These are phyloP conservation scores for Hericium alpestre DNA, from an alignment of 768 basidiomycete genomes.

Conservation along the genomic window DNA sequence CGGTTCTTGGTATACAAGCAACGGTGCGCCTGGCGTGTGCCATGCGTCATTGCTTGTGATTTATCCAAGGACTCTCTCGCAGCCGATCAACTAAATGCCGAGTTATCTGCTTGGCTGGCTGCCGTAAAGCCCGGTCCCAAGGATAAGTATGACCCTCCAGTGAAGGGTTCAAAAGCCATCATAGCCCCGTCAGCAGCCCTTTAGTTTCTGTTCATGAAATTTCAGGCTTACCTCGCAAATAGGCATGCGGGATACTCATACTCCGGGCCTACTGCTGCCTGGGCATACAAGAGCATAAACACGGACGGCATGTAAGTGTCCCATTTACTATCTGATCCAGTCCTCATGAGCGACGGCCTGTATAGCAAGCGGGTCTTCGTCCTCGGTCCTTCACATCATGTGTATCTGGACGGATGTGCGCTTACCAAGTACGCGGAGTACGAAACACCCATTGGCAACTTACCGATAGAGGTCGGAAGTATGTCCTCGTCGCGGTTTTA, in stretches of 20 bases:
- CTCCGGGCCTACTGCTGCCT: constrained; percentile 88
- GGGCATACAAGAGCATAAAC: constrained; percentile 90
- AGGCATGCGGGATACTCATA: constrained; percentile 96
- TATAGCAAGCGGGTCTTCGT: constrained; percentile 84
- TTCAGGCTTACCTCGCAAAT: constrained; percentile 1
- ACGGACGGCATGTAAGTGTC: constrained; percentile 62
- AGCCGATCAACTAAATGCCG: constrained; percentile 48
- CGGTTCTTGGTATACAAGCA: constrained; percentile 77
- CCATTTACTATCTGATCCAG: neutral
- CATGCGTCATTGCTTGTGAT: too few species aligned
- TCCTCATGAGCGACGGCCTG: neutral
- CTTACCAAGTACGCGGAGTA: constrained; percentile 71
- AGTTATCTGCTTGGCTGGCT: constrained; percentile 57
- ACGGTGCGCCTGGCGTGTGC: constrained; percentile 27
- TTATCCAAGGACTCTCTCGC: constrained; percentile 2
- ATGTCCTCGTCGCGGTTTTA: constrained; percentile 19
- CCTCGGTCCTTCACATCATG: constrained; percentile 91
- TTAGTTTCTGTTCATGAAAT: neutral
- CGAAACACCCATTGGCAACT: constrained; percentile 73
- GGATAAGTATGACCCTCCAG: constrained; percentile 50
- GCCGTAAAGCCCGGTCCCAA: constrained; percentile 39
- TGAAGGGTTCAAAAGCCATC: constrained; percentile 70
- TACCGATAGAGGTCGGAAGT: constrained; percentile 77
- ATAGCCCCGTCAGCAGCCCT: constrained; percentile 73
- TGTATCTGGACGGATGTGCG: constrained; percentile 80